These are phyloP conservation scores for Ganoderma multipileum DNA, from an alignment of 1,284 basidiomycete species.

Conservation along the genomic window DNA sequence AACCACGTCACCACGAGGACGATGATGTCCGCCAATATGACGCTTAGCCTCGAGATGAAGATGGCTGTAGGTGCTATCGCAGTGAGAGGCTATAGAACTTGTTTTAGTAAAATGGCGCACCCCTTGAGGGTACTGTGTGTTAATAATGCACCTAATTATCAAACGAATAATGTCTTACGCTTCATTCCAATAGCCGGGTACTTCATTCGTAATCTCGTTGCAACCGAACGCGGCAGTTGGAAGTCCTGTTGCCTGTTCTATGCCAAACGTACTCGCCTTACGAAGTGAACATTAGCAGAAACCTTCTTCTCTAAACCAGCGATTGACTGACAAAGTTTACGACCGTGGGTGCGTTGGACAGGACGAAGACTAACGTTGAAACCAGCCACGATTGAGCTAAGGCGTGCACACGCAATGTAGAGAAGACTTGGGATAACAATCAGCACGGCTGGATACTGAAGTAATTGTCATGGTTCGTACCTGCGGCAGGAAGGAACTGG, in stretches of 20 bases:
- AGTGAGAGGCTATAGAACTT: neutral
- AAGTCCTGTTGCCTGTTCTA: neutral
- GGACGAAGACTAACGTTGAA: neutral
- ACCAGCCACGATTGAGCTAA: neutral
- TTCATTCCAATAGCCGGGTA: neutral
- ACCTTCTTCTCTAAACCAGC: neutral
- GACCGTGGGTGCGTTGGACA: neutral
- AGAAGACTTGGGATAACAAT: neutral
- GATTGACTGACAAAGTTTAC: neutral
- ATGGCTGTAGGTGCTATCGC: neutral
- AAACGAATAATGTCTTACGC: neutral
- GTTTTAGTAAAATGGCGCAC: neutral
- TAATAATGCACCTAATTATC: neutral
- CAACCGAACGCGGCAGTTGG: neutral
- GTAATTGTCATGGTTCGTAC: neutral
- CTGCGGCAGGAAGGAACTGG: neutral
- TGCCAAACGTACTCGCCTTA: neutral
- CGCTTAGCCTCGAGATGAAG: neutral
- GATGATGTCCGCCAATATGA: neutral
- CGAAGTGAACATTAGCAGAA: neutral
- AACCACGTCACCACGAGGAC: neutral
- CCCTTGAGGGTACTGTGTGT: neutral
- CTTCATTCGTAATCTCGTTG: neutral
- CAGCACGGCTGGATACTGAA: neutral
- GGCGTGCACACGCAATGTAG: neutral